These are phyloP conservation scores for Polytrichum commune DNA, from an alignment of 225 moss, liverwort and hornwort genomes.

Conservation along the genomic window DNA sequence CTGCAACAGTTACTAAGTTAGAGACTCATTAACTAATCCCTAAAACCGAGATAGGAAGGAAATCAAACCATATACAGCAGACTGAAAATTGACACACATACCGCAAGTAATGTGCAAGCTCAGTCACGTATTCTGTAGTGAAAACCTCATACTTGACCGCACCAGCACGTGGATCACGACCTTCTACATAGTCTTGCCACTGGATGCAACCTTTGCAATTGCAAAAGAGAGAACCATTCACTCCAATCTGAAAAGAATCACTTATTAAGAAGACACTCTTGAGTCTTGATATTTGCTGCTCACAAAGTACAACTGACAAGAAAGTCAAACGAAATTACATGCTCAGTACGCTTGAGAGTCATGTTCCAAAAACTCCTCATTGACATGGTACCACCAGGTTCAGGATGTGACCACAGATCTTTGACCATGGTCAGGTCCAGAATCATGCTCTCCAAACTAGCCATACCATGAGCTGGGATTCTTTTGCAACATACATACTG, in stretches of 20 bases:
- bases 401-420: background rate
- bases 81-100: conserved; percentile 12
- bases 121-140: conserved; percentile 67
- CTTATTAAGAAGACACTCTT: conserved; percentile 3
- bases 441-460: too few relatives aligned
- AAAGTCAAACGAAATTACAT: background rate
- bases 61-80: background rate
- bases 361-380: background rate
- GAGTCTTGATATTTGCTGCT: background rate
- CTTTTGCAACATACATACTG: too few relatives aligned
- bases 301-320: background rate
- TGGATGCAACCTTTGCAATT: conserved; percentile 54
- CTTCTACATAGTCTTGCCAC: conserved; percentile 73
- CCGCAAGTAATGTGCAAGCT: conserved; percentile 69
- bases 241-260: conserved; percentile 47
- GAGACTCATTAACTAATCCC: background rate
- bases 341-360: background rate
- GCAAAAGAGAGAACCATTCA: conserved; percentile 65
- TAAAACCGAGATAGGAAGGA: background rate
- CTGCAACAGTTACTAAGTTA: conserved; percentile 42
- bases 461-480: too few relatives aligned
- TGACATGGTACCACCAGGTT: background rate
- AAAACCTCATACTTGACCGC: conserved; percentile 89
- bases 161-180: conserved; percentile 36
- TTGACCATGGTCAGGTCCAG: too few relatives aligned